Percentiles rank a stretch among this genome's conserved stretches.
phyloP scores from a whole-genome alignment of 306 rosid genomes.

The Leucaena leucocephala region DNA sequence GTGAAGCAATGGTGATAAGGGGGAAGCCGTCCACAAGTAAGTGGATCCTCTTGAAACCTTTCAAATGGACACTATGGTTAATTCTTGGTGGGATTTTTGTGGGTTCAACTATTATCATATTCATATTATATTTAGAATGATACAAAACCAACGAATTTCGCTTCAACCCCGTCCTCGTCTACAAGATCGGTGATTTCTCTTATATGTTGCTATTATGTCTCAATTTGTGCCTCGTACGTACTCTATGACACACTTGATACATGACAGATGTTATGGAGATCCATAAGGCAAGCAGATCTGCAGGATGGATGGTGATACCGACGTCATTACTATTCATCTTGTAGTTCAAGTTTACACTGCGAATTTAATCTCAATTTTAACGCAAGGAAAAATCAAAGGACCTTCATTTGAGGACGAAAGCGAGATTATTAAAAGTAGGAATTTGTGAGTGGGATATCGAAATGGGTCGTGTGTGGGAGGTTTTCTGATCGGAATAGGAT shows the following conservation, averaged over 20 bases:
- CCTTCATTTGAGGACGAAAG: constrained; percentile 27
- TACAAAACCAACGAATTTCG: neutral
- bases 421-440: constrained; percentile 1
- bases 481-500: neutral
- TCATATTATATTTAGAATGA: neutral
- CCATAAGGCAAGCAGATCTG: neutral
- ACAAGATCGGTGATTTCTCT: neutral
- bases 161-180: neutral
- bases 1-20: neutral
- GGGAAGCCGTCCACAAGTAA: neutral
- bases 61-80: neutral
- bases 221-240: neutral
- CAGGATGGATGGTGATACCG: neutral
- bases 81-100: neutral
- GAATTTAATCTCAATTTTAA: neutral
- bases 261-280: neutral
- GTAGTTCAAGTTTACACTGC: neutral
- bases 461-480: neutral
- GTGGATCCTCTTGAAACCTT: neutral
- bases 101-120: neutral
- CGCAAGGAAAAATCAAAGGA: neutral
- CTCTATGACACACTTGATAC: neutral
- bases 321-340: neutral
- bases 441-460: neutral
- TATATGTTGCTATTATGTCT: neutral